Evolutionary conservation across 73 alveolate species (phyloP), one percentile per base, ranked within the genome.

Genomic region (Paramecium tetraurelia): DNA sequence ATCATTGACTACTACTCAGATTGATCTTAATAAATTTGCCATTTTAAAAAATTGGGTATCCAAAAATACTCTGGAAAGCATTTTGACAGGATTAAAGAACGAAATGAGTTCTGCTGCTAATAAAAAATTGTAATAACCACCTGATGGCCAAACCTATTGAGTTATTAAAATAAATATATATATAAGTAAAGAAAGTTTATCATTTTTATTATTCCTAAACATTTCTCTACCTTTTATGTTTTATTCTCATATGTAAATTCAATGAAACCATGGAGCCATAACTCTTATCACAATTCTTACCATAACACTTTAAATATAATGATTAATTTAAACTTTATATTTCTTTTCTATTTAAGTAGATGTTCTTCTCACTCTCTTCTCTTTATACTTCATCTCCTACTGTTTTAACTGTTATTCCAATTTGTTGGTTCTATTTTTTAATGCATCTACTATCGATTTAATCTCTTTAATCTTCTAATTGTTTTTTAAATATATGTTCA

Each of bases 121-220:
- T 89, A 96, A 95, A 86, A 96, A 95, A 83, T 96, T 96, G 36
- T 70, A 89, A 40, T 95, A 96, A 85, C 98, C 98, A 12, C 95
- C 94, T 18, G 98, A 96, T 75, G 98, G 98, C 12, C 87, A 89
- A 92, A 12, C 27, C 77, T 75, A 70, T 80, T 58, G 84, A 63
- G 84, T 63, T 75, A 31, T 9, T 20, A 68, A 12, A 68, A 68
- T 68, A 18, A 31, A 35, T 68, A 35, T 29, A 35, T 35, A 31
- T 35, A 68, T 24, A 33, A 75, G 58, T 75, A 75, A 63, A 21
- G 50, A 63, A 63, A 31, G 84, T 75, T 75, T 53, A 53, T 53
- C 69, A 53, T 53, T 53, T 53, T 53, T 4, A 53, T 53, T 53
- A 18, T 53, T 53, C 69, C 33, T 53, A 53, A 53, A 53, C 69